Base-by-base conservation (phyloP, 441 rosid genomes). In the Raphanus hybrid region DNA sequence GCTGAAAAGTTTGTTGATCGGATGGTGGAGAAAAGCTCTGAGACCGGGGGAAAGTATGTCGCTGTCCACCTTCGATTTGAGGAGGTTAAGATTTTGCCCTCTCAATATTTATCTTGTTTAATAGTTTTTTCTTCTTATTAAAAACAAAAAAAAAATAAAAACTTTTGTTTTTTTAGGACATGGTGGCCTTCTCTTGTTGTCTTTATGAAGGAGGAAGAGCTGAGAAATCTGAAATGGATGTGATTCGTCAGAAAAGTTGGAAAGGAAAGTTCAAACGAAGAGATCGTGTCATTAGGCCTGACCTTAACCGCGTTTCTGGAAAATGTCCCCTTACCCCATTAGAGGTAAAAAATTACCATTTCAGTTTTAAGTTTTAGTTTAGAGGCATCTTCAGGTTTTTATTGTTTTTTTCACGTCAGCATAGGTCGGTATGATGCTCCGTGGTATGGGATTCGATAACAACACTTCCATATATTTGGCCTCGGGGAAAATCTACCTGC, bases 121-220 rank as follows among this genome's bases (percentile, higher is more conserved):
- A 43, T 10, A 41, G 32, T 3, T 29, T 41, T 2, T 29, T 29
- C 5, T 29, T 29, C 34, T 29, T 43, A 39, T 43, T 29, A 29
- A 29, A 29, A 29, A 29, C 34, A 10, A 8, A 9, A 11, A 6
- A 41, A 10, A 16, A 6, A 27, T 4, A 16, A 29, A 29, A 29
- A 4, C 34, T 5, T 29, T 29, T 29, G 34, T 29, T 29, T 29
- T 29, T 29, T 6, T 79, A 92, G 99, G 99, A 94, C 82, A 95
- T 95, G 99, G 93, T 95, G 81, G 98, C 99, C 15, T 94, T 95
- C 88, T 95, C 99, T 8, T 89, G 98, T 81, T 95, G 99, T 75
- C 78, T 85, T n/a, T 95, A 90, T 77, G 99, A 92, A 73, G 97
- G 96, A 11, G 96, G 99, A 73, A 81, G 77, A 80, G 82, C 86